Conservation (phyloP, 768 basidiomycete species). For the Paxillus rubicundulus region DNA sequence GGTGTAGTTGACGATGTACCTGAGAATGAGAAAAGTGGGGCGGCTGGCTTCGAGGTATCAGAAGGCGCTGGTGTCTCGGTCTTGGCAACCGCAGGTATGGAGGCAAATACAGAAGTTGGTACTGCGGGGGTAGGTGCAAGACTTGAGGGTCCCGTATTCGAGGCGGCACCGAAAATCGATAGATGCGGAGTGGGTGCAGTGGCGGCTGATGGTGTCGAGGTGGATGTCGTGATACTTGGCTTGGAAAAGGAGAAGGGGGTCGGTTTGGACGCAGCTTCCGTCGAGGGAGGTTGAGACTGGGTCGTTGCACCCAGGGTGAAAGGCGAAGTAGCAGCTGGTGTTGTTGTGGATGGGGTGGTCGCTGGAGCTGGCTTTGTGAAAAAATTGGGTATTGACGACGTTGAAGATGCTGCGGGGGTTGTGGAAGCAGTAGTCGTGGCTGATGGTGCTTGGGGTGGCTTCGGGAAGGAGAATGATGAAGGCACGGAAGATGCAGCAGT, state of each 20-base stretch:
- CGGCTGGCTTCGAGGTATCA: conserved; percentile 12
- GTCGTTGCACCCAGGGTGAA: conserved; percentile 5
- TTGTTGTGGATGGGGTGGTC: background rate
- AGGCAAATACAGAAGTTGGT: background rate
- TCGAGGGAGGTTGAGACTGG: conserved; percentile 9
- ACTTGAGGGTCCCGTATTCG: background rate
- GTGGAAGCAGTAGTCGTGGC: conserved; percentile 1
- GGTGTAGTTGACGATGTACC: conserved; percentile 8
- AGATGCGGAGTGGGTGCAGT: conserved; percentile 10
- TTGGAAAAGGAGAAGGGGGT: conserved; percentile 14
- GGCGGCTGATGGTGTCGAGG: conserved; percentile 16
- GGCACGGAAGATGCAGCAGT: conserved; percentile 9
- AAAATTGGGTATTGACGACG: conserved; percentile 26
- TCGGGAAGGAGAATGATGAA: conserved; percentile 16
- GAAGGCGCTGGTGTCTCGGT: background rate
- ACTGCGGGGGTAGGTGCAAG: background rate
- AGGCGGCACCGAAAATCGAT: conserved; percentile 18
- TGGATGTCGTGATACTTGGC: conserved; percentile 21
- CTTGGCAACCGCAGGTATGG: conserved; percentile 11
- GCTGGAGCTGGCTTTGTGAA: conserved; percentile 29
- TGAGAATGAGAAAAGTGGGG: conserved; percentile 23
- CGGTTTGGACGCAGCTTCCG: conserved; percentile 11
- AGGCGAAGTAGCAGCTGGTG: conserved; percentile 3
- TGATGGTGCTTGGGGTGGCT: conserved; percentile 9
- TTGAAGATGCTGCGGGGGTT: conserved; percentile 2